phyloP scores from a whole-genome alignment of 1,284 basidiomycete species.

The Ceratobasidium sp. region DNA sequence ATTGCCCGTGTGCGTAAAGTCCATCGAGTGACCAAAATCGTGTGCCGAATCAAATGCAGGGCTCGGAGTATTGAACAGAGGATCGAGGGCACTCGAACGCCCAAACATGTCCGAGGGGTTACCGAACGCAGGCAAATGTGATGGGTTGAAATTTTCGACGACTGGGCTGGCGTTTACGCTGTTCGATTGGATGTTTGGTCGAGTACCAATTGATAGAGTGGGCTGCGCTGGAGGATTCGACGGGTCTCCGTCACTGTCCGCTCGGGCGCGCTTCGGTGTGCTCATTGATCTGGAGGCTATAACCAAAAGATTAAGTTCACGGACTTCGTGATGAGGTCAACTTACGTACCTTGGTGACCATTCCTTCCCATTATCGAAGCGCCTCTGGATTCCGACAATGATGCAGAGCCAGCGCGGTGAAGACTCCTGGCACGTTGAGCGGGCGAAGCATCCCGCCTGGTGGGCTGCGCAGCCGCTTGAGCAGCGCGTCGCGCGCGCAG shows the following conservation, averaged over 20 bases:
- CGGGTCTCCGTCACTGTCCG: slow-evolving; percentile 17
- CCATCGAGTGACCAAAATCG: slow-evolving; percentile 38
- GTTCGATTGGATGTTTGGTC: not conserved
- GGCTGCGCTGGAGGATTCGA: slow-evolving; percentile 6
- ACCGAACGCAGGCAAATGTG: not conserved
- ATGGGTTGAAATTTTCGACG: slow-evolving; percentile 31
- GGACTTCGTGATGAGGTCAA: not conserved
- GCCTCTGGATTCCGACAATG: slow-evolving; percentile 19
- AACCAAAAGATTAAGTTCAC: not conserved
- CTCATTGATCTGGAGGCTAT: slow-evolving; percentile 32
- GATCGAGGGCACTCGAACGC: slow-evolving; percentile 5
- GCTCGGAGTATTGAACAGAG: slow-evolving; percentile 24
- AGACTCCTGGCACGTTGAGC: slow-evolving; percentile 11
- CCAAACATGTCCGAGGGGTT: slow-evolving; percentile 30
- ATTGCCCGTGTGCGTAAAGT: slow-evolving; percentile 26
- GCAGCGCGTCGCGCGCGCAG: slow-evolving; percentile 9
- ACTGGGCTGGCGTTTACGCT: slow-evolving; percentile 19
- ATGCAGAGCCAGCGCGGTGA: slow-evolving; percentile 35
- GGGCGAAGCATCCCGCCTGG: slow-evolving; percentile 25
- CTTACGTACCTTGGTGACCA: slow-evolving; percentile 29
- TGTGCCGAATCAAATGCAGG: slow-evolving; percentile 22
- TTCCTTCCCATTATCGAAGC: not conserved
- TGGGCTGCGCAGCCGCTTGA: not conserved
- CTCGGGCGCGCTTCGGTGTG: slow-evolving; percentile 23
- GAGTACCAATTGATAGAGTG: not conserved